These are phyloP conservation scores for Pythium myriotylum DNA, from an alignment of 352 stramenopile genomes.

Conservation along the genomic window DNA sequence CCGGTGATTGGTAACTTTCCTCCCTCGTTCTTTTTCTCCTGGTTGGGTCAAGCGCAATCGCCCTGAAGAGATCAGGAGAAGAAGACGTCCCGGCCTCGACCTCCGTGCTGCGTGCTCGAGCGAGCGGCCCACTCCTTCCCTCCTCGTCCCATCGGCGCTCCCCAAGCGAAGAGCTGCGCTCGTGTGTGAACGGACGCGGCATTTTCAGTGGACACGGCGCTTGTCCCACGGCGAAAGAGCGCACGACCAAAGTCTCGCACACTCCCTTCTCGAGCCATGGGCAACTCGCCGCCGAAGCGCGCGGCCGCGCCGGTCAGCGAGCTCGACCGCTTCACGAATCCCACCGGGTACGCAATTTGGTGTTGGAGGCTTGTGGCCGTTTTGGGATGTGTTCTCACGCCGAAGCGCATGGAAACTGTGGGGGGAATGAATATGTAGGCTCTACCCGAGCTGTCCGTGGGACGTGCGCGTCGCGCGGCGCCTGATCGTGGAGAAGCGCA, in stretches of 20 bases:
- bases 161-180: background rate
- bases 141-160: background rate
- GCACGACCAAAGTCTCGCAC: no score
- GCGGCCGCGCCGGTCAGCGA: slow-evolving; percentile 44
- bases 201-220: background rate
- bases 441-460: slow-evolving; percentile 82
- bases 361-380: background rate
- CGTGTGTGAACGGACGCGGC: background rate
- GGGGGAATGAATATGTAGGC: slow-evolving; percentile 30
- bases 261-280: slow-evolving; percentile 56
- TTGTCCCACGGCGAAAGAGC: slow-evolving; percentile 1
- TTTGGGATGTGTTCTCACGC: background rate
- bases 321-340: slow-evolving; percentile 68
- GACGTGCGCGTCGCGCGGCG: slow-evolving; percentile 61
- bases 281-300: slow-evolving; percentile 65
- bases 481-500: slow-evolving; percentile 72
- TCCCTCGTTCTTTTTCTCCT: slow-evolving; percentile 6
- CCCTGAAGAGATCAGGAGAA: slow-evolving; percentile 10
- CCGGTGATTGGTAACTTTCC: background rate
- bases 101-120: background rate
- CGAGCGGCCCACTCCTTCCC: background rate
- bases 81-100: slow-evolving; percentile 7
- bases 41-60: background rate
- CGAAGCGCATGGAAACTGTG: background rate
- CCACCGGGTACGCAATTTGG: slow-evolving; percentile 48